phyloP scores from a whole-genome alignment of 2,329 filamentous ascomycete species.

The Ploettnerulaceae sp. region DNA sequence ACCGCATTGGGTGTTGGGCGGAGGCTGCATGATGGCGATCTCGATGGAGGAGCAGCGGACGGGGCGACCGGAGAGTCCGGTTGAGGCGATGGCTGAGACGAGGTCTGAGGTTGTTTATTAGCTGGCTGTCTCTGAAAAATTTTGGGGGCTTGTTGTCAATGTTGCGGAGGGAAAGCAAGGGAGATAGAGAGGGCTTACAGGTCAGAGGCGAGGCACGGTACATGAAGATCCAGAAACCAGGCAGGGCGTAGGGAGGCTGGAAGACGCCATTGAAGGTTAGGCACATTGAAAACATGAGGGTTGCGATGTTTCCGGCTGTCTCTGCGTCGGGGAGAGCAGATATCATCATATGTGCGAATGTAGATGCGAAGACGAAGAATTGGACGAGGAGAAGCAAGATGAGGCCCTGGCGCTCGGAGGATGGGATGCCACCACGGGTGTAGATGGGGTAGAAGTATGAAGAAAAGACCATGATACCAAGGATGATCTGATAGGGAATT shows the following conservation, averaged over 20 bases:
- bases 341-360: constrained; percentile 76
- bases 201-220: constrained; percentile 60
- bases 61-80: constrained; percentile 60
- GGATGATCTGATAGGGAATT: constrained; percentile 75
- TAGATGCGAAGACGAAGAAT: constrained; percentile 79
- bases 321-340: constrained; percentile 71
- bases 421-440: constrained; percentile 54
- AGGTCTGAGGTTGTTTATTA: constrained; percentile 54
- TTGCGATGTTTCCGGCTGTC: constrained; percentile 72
- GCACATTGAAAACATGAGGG: constrained; percentile 67
- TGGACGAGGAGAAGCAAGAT: constrained; percentile 72
- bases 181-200: constrained; percentile 27
- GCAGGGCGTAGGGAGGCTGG: constrained; percentile 56
- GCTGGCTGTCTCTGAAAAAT: not conserved
- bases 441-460: constrained; percentile 75
- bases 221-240: constrained; percentile 81
- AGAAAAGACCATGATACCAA: constrained; percentile 69
- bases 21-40: constrained; percentile 59
- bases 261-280: constrained; percentile 76
- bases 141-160: not conserved
- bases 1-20: constrained; percentile 49
- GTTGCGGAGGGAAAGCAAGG: not conserved
- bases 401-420: constrained; percentile 41
- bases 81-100: constrained; percentile 65
- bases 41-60: constrained; percentile 68